Conservation (phyloP, 148 eudicot species). For the Nepenthes mirabilis region DNA sequence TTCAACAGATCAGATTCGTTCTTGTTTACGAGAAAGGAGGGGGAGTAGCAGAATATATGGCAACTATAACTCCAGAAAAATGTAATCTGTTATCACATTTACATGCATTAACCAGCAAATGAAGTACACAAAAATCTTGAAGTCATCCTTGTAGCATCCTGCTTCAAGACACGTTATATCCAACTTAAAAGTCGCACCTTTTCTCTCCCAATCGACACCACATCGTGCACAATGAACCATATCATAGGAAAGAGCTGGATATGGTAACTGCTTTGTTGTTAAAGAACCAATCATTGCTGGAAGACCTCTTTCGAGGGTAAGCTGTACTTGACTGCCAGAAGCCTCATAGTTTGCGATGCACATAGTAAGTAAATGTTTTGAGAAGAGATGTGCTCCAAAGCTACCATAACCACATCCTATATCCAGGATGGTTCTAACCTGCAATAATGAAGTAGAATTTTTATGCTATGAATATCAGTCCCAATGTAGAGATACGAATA, state of each 20-base stretch:
- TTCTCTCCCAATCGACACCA: conserved; percentile 71
- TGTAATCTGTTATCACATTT: too few relatives aligned
- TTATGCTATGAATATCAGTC: background rate
- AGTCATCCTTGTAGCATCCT: too few relatives aligned
- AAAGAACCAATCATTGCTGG: conserved; percentile 92
- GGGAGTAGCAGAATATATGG: too few relatives aligned
- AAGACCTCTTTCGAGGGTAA: conserved; percentile 90
- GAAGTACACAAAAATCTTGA: too few relatives aligned
- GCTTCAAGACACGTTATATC: too few relatives aligned
- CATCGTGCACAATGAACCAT: conserved; percentile 92
- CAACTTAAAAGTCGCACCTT: conserved; percentile 34
- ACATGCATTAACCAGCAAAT: too few relatives aligned
- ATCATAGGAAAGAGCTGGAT: conserved; percentile 83
- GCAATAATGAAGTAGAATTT: conserved; percentile 15
- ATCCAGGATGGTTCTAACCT: conserved; percentile 83
- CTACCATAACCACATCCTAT: conserved; percentile 96
- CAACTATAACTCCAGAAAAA: too few relatives aligned
- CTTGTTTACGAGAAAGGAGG: too few relatives aligned
- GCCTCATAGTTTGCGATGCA: conserved; percentile 85
- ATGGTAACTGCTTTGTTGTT: conserved; percentile 60
- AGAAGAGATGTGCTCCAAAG: conserved; percentile 85
- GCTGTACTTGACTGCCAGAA: conserved; percentile 94
- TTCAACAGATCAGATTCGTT: too few relatives aligned
- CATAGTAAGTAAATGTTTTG: conserved; percentile 67
- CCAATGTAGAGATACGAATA: background rate